Evolutionary conservation across 176 grass and related monocot genomes (phyloP), one percentile per base, ranked within the genome.

Genomic region (Carex scoparia): DNA sequence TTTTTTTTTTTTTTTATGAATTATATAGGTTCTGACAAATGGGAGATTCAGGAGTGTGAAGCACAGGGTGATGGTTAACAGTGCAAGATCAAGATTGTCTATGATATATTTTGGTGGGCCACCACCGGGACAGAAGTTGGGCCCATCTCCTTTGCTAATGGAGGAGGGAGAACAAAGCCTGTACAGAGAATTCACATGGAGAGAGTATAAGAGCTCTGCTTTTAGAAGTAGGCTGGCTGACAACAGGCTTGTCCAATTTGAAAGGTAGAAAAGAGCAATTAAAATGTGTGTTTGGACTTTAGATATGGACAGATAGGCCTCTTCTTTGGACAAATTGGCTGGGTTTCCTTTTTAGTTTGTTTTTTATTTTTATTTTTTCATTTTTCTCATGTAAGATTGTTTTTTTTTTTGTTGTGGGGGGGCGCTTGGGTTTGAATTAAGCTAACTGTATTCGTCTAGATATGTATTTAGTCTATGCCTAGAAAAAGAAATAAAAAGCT

Each of bases 121-220:
- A 55, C 84, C 92, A 57, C 84, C 84, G 0, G 59, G 75, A 27
- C 79, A 91, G 82, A 87, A 62, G 67, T 74, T 97, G 85, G 94
- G 86, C 51, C 94, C 94, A 38, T 86, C 91, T 83, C 84, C 86
- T 33, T 59, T 61, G 86, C 70, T 97, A 14, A 84, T 94, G 28
- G 79, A 69, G 40, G 89, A 90, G 72, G 86, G 92, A 37, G 87
- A 87, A 38, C 84, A 86, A 85, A 98, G 91, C 89, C 75, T 86
- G 10, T 97, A 97, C 89, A 84, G 88, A 88, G 95, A 91, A 61
- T 98, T 98, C 95, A 93, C 95, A 79, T 98, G 95, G 95, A 85
- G 27, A 51, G 95, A 98, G 92, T 98, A 91, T 88, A 98, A 94
- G 85, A 80, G 10, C 66, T 86, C 61, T 86, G 91, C 55, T 37